phyloP scores from a whole-genome alignment of 225 moss, liverwort and hornwort genomes.

The Sphagnum tenellum region DNA sequence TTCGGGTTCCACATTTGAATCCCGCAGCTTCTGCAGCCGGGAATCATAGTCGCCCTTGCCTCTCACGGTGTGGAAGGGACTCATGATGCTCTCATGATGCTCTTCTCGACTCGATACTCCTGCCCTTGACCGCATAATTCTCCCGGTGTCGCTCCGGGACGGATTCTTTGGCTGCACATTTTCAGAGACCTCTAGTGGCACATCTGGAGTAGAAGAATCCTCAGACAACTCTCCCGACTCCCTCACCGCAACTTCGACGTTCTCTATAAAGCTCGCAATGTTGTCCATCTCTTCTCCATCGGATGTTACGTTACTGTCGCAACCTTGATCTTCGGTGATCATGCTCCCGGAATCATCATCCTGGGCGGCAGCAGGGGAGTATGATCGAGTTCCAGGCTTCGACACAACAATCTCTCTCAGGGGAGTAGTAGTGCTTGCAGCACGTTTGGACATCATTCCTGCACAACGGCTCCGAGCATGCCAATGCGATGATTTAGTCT shows the following conservation, averaged over 20 bases:
- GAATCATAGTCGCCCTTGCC: conserved; percentile 10
- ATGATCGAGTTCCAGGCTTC: conserved; percentile 15
- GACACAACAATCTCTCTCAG: conserved; percentile 20
- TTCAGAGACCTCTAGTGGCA: too few species aligned
- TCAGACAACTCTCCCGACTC: not conserved
- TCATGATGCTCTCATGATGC: too few species aligned
- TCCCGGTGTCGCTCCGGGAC: too few species aligned
- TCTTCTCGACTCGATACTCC: too few species aligned
- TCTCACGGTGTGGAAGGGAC: conserved; percentile 21
- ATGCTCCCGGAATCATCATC: too few species aligned
- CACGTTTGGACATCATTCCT: conserved; percentile 9
- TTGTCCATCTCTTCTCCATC: conserved; percentile 23
- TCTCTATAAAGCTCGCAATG: conserved; percentile 36
- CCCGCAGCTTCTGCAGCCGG: conserved; percentile 15
- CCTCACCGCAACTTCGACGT: conserved; percentile 17
- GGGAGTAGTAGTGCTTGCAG: conserved; percentile 3
- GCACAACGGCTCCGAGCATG: too few species aligned
- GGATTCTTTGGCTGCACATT: too few species aligned
- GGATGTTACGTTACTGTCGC: conserved; percentile 8
- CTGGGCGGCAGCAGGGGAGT: not conserved
- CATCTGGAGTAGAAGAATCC: too few species aligned
- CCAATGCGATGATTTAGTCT: too few species aligned
- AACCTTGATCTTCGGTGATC: too few species aligned
- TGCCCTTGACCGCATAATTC: too few species aligned
- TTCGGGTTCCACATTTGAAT: not conserved